These are phyloP conservation scores for Entomortierella parvispora DNA, from an alignment of 192 early-diverging fungal species.

Conservation along the genomic window DNA sequence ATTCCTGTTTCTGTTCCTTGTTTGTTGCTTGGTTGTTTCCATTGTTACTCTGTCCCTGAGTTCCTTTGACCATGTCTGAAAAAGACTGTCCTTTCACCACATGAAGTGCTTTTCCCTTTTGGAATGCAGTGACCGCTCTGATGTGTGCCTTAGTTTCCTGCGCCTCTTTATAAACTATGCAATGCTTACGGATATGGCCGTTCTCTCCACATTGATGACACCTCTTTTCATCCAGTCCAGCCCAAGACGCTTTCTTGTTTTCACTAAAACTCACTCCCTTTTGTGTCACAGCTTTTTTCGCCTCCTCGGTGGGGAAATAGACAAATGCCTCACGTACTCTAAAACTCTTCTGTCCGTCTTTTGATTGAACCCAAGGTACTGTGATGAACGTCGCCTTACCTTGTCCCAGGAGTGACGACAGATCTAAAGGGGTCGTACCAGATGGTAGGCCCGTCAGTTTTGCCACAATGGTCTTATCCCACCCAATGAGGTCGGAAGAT, in stretches of 20 bases:
- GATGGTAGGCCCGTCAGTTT: not conserved
- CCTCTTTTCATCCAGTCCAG: slow-evolving; percentile 4
- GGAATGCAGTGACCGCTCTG: slow-evolving; percentile 8
- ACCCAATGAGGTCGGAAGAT: not conserved
- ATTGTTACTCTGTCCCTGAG: not conserved
- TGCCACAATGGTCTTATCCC: not conserved
- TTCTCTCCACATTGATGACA: not conserved
- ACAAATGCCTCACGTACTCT: slow-evolving; percentile 5
- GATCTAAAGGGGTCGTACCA: slow-evolving; percentile 1
- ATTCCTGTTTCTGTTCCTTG: not conserved
- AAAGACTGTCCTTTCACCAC: not conserved
- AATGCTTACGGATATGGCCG: slow-evolving; percentile 1
- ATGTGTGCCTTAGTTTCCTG: slow-evolving; percentile 1
- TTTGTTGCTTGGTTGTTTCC: slow-evolving; percentile 1
- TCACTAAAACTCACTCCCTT: not conserved
- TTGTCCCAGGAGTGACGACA: not conserved
- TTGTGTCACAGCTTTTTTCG: not conserved
- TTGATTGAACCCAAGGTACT: not conserved
- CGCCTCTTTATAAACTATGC: not conserved
- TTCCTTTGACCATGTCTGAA: not conserved
- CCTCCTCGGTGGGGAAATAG: slow-evolving; percentile 3
- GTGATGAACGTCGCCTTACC: not conserved
- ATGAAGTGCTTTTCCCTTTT: slow-evolving; percentile 5
- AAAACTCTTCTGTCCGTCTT: not conserved
- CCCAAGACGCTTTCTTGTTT: not conserved